phyloP scores from a whole-genome alignment of 148 eudicot species.

The Cornus florida region DNA sequence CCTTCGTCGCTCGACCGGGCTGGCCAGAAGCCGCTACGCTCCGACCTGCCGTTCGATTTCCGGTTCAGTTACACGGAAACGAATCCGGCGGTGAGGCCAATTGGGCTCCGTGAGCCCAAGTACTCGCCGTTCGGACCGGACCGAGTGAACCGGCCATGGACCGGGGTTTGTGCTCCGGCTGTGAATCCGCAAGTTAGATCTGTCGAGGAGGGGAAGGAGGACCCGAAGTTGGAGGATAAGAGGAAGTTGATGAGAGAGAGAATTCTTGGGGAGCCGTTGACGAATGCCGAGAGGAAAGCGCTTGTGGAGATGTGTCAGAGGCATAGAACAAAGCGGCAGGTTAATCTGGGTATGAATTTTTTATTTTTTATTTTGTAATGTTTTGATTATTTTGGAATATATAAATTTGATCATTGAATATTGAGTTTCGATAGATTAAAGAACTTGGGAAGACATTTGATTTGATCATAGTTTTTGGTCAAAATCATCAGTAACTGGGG shows the following conservation, averaged over 20 bases:
- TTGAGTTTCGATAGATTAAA: background rate
- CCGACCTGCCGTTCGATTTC: conserved; percentile 79
- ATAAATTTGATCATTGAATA: conserved; percentile 1
- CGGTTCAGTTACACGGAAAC: conserved; percentile 88
- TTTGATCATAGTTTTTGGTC: background rate
- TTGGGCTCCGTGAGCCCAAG: conserved; percentile 86
- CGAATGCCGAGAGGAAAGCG: conserved; percentile 66
- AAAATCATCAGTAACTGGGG: background rate
- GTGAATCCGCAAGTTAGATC: conserved; percentile 47
- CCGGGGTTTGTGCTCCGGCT: conserved; percentile 86
- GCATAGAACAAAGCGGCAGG: conserved; percentile 63
- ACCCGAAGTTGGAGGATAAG: conserved; percentile 52
- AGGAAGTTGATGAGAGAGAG: conserved; percentile 50
- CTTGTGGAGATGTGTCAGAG: conserved; percentile 60
- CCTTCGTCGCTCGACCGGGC: conserved; percentile 70
- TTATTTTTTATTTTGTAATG: background rate
- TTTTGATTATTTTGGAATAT: conserved; percentile 1
- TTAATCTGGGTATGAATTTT: conserved; percentile 65
- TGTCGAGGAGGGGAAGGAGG: conserved; percentile 40
- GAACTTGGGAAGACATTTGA: background rate
- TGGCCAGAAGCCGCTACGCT: conserved; percentile 36
- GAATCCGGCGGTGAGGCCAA: conserved; percentile 55
- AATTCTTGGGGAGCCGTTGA: conserved; percentile 54
- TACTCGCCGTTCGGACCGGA: conserved; percentile 96
- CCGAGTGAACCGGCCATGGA: conserved; percentile 65